These are phyloP conservation scores for Colletotrichum sp. DNA, from an alignment of 2,329 filamentous ascomycete genomes.

Conservation along the genomic window DNA sequence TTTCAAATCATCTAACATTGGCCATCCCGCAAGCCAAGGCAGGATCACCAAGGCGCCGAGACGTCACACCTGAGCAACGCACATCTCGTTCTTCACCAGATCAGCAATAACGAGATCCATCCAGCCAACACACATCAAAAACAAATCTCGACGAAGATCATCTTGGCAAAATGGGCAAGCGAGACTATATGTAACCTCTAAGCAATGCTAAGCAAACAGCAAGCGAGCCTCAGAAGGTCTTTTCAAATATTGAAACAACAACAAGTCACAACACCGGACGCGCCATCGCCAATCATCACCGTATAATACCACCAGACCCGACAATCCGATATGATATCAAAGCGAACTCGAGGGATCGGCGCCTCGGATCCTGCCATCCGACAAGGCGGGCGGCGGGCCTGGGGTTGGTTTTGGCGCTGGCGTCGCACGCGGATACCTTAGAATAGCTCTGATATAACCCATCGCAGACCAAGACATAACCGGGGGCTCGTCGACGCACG, in stretches of 20 bases:
- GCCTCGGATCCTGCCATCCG: background rate
- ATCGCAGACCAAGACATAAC: background rate
- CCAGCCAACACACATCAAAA: background rate
- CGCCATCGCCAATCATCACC: background rate
- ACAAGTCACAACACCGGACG: background rate
- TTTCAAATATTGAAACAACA: background rate
- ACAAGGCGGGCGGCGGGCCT: background rate
- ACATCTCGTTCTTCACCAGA: background rate
- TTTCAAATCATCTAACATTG: background rate
- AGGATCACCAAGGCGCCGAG: background rate
- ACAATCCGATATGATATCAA: background rate
- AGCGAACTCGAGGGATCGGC: background rate
- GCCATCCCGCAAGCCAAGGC: background rate
- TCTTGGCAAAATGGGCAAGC: background rate
- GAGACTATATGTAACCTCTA: background rate
- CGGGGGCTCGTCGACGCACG: background rate
- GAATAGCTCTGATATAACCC: background rate
- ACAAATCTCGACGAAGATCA: background rate
- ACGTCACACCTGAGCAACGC: background rate
- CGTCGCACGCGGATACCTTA: background rate
- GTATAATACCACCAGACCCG: background rate
- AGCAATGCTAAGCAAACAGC: background rate
- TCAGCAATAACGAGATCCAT: background rate
- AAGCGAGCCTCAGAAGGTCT: background rate
- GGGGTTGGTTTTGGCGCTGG: background rate